Base-by-base conservation (phyloP, 805 yeast species). In the Ogataea methylovora region DNA sequence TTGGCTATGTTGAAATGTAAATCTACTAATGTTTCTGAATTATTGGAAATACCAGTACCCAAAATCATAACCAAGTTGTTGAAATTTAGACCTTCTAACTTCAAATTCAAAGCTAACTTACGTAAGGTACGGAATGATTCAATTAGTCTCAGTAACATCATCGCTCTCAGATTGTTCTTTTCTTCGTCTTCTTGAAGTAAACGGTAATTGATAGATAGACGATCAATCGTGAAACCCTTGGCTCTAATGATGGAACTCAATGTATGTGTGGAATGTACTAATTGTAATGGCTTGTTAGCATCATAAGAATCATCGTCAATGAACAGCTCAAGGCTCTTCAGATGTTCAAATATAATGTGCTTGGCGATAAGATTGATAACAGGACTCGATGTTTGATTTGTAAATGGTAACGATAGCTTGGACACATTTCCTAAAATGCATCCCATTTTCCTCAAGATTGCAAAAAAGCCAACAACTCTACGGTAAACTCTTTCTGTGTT, bases 401-500 rank as follows among this genome's bases (percentile, higher is more conserved):
- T 56, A 35, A 56, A 26, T 4, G 59, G 54, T 3, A 56, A 25
- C 6, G 58, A 45, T 4, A 56, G 29, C 17, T 40, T 44, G 9
- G 46, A 38, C 8, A 56, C 24, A 27, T 56, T 52, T 12, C 40
- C 36, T 42, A 56, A 34, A 1, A 46, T 38, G 11, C 54, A 30
- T 10, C 52, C 51, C 49, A 56, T 47, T 27, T 48, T 52, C 33
- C 61, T 46, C 21, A 56, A 33, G 30, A 56, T 56, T 16, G 61
- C 61, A 34, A 55, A 45, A 26, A 52, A 52, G 10, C 61, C 61
- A 33, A 56, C 61, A 10, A 56, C 32, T 20, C 61, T 39, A 32
- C 61, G 45, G 39, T 56, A 56, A 12, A 48, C 57, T 17, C 44
- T 32, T 14, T 56, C 58, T 24, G 43, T 44, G 13, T 49, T 37